phyloP scores from a whole-genome alignment of 345 rosid genomes.

The Bruguiera sexangula region DNA sequence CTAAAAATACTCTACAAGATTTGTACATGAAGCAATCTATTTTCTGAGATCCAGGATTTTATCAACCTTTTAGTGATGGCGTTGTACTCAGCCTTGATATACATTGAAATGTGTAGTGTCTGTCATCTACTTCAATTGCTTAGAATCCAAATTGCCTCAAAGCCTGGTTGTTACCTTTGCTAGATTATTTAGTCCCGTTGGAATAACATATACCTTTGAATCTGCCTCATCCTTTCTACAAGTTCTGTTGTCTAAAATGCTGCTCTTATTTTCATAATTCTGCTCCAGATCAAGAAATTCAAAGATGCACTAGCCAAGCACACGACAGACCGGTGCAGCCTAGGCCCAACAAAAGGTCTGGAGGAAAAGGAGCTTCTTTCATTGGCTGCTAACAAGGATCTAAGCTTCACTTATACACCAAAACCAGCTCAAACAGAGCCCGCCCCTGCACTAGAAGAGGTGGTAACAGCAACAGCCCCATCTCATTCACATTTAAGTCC shows the following conservation, averaged over 20 bases:
- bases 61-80: not conserved
- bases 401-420: constrained; percentile 61
- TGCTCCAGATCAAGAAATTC: constrained; percentile 79
- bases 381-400: constrained; percentile 76
- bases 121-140: not conserved
- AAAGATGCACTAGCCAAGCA: constrained; percentile 88
- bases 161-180: not conserved
- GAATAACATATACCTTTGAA: too few relatives aligned
- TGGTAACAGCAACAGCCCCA: constrained; percentile 12
- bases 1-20: not conserved
- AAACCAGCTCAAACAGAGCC: constrained; percentile 36
- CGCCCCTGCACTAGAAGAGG: constrained; percentile 26
- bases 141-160: constrained; percentile 2
- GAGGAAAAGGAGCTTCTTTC: constrained; percentile 90
- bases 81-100: not conserved
- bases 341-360: constrained; percentile 73
- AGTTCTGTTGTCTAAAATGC: not conserved
- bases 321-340: constrained; percentile 70
- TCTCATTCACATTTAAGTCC: constrained; percentile 12
- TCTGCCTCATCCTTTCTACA: not conserved
- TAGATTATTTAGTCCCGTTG: too few relatives aligned
- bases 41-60: not conserved
- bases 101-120: too few relatives aligned
- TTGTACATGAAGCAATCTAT: not conserved
- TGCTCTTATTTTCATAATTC: not conserved